Percentiles rank a stretch among this genome's conserved stretches.
phyloP scores from a whole-genome alignment of 768 basidiomycete genomes.

The Russula foetens region DNA sequence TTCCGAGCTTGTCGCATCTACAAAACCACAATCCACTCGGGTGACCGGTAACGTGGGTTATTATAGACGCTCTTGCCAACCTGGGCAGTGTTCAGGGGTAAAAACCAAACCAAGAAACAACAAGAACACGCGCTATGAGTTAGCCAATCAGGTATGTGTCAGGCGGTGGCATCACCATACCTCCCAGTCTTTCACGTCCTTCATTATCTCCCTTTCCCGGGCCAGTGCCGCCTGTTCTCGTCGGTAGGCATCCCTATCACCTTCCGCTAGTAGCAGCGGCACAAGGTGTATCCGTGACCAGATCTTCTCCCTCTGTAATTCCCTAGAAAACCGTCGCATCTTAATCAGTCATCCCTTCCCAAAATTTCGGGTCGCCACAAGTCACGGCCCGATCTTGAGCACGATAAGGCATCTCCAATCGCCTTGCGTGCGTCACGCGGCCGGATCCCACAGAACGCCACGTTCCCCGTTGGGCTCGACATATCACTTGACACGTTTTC shows the following conservation, averaged over 20 bases:
- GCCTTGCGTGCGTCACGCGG: constrained; percentile 37
- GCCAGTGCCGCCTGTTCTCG: constrained; percentile 68
- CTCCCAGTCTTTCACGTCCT: constrained; percentile 89
- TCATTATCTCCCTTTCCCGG: constrained; percentile 89
- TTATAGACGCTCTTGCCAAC: constrained; percentile 82
- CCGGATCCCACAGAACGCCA: constrained; percentile 55
- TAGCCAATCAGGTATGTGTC: constrained; percentile 22
- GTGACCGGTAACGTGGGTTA: constrained; percentile 58
- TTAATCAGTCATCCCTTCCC: constrained; percentile 16
- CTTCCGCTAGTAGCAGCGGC: constrained; percentile 86
- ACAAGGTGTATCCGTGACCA: constrained; percentile 96
- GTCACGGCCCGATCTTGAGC: constrained; percentile 13
- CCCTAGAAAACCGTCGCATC: constrained; percentile 41
- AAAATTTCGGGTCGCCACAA: constrained; percentile 8
- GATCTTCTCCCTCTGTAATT: constrained; percentile 84
- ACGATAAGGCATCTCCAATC: constrained; percentile 36
- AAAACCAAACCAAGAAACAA: background rate
- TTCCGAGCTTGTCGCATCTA: constrained; percentile 27
- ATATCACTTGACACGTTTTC: constrained; percentile 49
- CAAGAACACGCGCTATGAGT: constrained; percentile 19
- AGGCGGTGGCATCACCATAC: constrained; percentile 40
- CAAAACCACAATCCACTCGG: constrained; percentile 51
- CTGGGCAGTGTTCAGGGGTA: constrained; percentile 36
- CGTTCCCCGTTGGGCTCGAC: constrained; percentile 60
- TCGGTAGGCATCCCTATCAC: constrained; percentile 84